Evolutionary conservation across 768 basidiomycete species (phyloP), one percentile per base, ranked within the genome.

Genomic region (Cystofilobasidium bisporidii): DNA sequence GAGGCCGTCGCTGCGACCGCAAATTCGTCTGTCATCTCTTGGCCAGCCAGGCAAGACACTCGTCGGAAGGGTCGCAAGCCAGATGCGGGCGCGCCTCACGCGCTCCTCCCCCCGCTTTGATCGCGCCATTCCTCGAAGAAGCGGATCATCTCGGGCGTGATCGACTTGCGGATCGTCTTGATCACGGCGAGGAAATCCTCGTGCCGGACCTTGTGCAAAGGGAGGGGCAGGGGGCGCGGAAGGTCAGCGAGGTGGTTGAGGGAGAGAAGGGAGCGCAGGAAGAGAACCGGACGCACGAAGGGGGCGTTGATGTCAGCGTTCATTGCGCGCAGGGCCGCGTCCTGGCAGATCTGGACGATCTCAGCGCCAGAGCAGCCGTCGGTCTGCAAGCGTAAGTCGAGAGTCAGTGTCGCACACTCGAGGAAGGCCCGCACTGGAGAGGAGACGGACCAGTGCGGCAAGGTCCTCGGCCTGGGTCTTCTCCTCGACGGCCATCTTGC

Each of bases 341-440:
- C 94, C 78, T 98, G 96, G 75, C 93, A 98, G 53, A 98, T 82
- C 12, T 87, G 86, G 9, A 84, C 82, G 40, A 98, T 85, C 76
- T 99, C 96, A 8, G 96, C 96, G 6, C 96, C 96, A 24, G 93
- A 98, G 75, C 91, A 99, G 0, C 94, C 96, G 14, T 88, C 85
- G 1, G 92, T 88, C 96, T 98, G 28, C 17, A 8, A 40, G 18
- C 5, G 43, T 47, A 40, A n/a, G 24, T 12, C 15, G 41, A 26
- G 26, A 57, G 10, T 11, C 6, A 36, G 12, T 36, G 36, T 36
- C 36, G 36, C n/a, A n/a, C n/a, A n/a, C n/a, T n/a, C n/a, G n/a
- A n/a, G n/a, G n/a, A n/a, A n/a, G n/a, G n/a, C n/a, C n/a, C n/a
- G n/a, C n/a, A n/a, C n/a, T n/a, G n/a, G 22, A 2, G 24, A 17